These are phyloP conservation scores for Globisporangium echinulatum DNA, from an alignment of 352 stramenopile species.

Conservation along the genomic window DNA sequence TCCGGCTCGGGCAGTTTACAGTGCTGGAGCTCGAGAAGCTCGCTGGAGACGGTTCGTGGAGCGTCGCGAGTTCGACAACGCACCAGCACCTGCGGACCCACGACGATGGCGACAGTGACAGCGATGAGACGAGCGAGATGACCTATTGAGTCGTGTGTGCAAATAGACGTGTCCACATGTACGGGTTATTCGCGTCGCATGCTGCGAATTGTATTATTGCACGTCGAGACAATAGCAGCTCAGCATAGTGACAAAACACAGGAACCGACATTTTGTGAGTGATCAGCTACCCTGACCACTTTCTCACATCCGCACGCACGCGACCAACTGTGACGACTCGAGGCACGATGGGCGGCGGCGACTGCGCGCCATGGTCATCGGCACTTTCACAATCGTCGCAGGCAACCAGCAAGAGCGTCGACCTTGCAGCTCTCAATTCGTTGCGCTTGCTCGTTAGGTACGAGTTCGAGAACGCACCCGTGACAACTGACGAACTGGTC, in stretches of 20 bases:
- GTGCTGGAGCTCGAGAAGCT: conserved; percentile 64
- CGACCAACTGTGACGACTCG: background rate
- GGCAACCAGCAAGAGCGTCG: conserved; percentile 10
- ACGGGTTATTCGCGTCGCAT: no score
- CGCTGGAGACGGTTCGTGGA: conserved; percentile 39
- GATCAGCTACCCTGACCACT: background rate
- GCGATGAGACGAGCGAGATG: background rate
- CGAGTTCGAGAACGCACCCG: conserved; percentile 47
- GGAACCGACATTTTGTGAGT: no score
- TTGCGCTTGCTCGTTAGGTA: conserved; percentile 53
- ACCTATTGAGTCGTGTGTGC: no score
- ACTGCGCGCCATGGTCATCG: conserved; percentile 1
- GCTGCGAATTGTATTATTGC: no score
- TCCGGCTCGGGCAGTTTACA: conserved; percentile 64
- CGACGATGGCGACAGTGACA: conserved; percentile 2
- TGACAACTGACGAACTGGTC: conserved; percentile 38
- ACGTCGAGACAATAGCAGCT: no score
- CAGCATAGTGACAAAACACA: no score
- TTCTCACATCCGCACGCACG: background rate
- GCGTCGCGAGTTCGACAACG: conserved; percentile 32
- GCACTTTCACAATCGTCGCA: conserved; percentile 9
- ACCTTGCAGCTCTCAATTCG: conserved; percentile 42
- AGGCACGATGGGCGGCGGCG: background rate
- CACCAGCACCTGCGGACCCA: conserved; percentile 27
- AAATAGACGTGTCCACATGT: no score